Conservation (phyloP, 805 yeast species). For the Novakomyces olei region DNA sequence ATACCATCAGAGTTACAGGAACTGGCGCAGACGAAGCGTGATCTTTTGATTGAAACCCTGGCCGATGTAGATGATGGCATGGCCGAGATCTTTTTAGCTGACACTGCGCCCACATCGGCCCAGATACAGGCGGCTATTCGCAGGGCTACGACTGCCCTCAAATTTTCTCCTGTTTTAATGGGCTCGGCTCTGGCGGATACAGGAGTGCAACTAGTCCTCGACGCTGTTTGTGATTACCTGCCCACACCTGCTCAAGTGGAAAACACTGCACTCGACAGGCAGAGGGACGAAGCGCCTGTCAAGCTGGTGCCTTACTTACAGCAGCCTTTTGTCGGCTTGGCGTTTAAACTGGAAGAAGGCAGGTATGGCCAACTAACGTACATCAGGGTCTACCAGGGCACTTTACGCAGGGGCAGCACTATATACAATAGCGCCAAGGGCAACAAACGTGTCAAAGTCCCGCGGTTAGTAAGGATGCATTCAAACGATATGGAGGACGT, state of each 20-base stretch:
- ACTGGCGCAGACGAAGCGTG: slow-evolving; percentile 76
- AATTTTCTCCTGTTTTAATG: slow-evolving; percentile 97
- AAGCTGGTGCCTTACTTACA: slow-evolving; percentile 47
- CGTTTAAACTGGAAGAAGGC: slow-evolving; percentile 98
- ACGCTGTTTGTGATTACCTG: slow-evolving; percentile 84
- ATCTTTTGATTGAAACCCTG: slow-evolving; percentile 65
- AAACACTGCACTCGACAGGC: slow-evolving; percentile 63
- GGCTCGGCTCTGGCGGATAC: slow-evolving; percentile 95
- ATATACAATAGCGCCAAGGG: slow-evolving; percentile 76
- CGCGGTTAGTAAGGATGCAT: slow-evolving; percentile 94
- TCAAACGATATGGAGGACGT: slow-evolving; percentile 98
- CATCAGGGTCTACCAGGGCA: slow-evolving; percentile 92
- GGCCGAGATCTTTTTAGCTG: slow-evolving; percentile 81
- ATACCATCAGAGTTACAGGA: slow-evolving; percentile 65
- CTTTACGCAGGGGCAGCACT: slow-evolving; percentile 69
- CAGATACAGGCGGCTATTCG: slow-evolving; percentile 81
- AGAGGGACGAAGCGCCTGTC: slow-evolving; percentile 42
- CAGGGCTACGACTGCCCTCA: slow-evolving; percentile 84
- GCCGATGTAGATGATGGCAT: slow-evolving; percentile 98
- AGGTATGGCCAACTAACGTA: slow-evolving; percentile 94
- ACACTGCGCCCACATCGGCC: slow-evolving; percentile 60
- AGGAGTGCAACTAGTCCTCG: slow-evolving; percentile 86
- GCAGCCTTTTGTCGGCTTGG: slow-evolving; percentile 81
- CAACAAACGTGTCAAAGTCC: slow-evolving; percentile 79
- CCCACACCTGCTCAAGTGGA: slow-evolving; percentile 89